A percentile compares a stretch with the other conserved stretches of the same genome.
Conservation (phyloP, 2,329 filamentous ascomycete genomes). For the Albophoma yamanashiensis region DNA sequence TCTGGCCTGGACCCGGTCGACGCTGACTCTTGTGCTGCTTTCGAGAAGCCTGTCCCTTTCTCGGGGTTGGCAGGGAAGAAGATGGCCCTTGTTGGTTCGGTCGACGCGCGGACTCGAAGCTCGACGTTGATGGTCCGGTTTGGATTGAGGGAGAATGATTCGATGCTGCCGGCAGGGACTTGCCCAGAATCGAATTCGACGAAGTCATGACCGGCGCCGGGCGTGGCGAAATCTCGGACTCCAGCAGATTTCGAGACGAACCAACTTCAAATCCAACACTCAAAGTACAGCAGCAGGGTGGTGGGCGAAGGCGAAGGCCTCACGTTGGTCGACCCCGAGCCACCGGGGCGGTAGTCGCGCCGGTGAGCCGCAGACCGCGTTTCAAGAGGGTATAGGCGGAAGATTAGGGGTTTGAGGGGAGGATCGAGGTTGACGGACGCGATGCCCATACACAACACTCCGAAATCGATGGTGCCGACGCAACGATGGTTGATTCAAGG, state of each 20-base stretch:
- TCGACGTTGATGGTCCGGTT: conserved; percentile 30
- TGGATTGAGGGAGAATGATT: conserved; percentile 29
- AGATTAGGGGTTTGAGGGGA: not conserved
- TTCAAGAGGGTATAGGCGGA: not conserved
- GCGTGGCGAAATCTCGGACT: not conserved
- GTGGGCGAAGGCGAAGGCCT: not conserved
- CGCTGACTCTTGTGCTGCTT: conserved; percentile 79
- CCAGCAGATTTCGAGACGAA: not conserved
- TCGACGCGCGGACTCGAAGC: conserved; percentile 41
- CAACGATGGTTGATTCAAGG: not conserved
- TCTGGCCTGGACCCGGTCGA: conserved; percentile 43
- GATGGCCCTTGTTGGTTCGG: conserved; percentile 25
- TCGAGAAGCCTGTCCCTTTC: conserved; percentile 66
- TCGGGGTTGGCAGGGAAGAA: conserved; percentile 34
- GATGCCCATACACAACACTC: not conserved
- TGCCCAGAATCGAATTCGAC: conserved; percentile 28
- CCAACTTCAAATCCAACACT: not conserved
- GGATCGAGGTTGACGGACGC: not conserved
- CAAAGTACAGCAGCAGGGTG: not conserved
- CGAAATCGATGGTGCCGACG: not conserved
- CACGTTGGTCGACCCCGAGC: not conserved
- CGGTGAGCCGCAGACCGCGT: not conserved
- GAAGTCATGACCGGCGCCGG: conserved; percentile 20
- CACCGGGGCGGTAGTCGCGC: conserved; percentile 4
- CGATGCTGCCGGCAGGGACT: conserved; percentile 36